Conservation (phyloP, 129 eudicot species). For the Centella asiatica region DNA sequence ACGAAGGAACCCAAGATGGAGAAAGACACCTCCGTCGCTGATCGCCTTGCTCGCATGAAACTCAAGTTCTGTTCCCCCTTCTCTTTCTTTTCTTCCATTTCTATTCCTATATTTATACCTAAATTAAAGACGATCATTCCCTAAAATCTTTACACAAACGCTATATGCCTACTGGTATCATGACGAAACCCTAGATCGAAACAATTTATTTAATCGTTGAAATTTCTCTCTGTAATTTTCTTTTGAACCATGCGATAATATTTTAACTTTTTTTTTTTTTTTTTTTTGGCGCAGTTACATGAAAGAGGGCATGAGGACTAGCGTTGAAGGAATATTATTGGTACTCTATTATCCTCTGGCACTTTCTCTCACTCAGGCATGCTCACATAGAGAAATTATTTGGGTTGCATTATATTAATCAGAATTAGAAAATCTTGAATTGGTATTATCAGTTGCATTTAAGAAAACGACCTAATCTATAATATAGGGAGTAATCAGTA, state of each 20-base stretch:
- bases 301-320: slow-evolving; percentile 88
- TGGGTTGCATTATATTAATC: no score
- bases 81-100: not conserved
- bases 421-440: no score
- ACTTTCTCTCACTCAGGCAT: not conserved
- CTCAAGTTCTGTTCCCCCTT: slow-evolving; percentile 32
- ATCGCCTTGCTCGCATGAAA: slow-evolving; percentile 83
- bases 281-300: slow-evolving; percentile 57
- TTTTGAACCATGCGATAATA: not conserved
- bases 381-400: not conserved
- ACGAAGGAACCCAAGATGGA: slow-evolving; percentile 70
- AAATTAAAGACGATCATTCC: not conserved
- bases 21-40: slow-evolving; percentile 77
- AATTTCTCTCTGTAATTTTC: not conserved
- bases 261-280: not conserved
- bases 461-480: no score
- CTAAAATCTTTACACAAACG: not conserved
- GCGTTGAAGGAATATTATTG: slow-evolving; percentile 76
- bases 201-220: not conserved
- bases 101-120: not conserved
- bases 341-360: slow-evolving; percentile 22
- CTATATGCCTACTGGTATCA: not conserved
- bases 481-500: no score
- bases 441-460: no score
- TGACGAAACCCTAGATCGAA: slow-evolving; percentile 28